Conservation (phyloP, 495 filamentous ascomycete genomes). For the Daldinia grandis region DNA sequence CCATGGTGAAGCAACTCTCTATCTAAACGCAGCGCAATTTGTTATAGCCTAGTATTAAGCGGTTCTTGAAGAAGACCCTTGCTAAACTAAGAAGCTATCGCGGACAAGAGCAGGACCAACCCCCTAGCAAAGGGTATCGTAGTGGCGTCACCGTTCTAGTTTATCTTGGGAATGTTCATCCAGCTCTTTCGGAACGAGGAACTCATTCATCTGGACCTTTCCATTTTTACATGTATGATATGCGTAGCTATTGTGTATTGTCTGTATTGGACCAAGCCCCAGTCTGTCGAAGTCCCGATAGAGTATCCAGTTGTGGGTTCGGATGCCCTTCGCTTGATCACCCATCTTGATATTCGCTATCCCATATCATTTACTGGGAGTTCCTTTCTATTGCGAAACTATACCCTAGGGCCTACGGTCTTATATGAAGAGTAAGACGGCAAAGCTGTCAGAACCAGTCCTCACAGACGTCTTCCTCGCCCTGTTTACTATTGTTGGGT, state of each 20-base stretch:
- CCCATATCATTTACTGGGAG: not conserved
- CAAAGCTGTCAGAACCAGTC: not conserved
- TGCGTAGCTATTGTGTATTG: not conserved
- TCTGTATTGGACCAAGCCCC: constrained; percentile 1
- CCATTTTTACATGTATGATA: not conserved
- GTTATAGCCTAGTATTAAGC: not conserved
- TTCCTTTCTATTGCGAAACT: not conserved
- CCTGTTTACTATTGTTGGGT: not conserved
- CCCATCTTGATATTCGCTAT: not conserved
- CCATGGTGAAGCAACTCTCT: not conserved
- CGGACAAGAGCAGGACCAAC: not conserved
- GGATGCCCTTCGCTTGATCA: not conserved
- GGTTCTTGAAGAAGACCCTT: not conserved
- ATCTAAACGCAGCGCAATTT: not conserved
- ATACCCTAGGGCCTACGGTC: not conserved
- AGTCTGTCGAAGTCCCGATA: not conserved
- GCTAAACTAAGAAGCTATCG: not conserved
- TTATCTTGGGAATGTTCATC: not conserved
- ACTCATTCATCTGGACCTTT: not conserved
- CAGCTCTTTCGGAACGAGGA: not conserved
- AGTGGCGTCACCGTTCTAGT: not conserved
- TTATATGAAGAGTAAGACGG: not conserved
- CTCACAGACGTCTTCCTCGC: not conserved
- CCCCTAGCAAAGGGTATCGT: not conserved
- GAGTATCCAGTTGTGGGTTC: not conserved